Evolutionary conservation across 495 filamentous ascomycete genomes (phyloP).

Genomic region (Penicillium taxi): DNA sequence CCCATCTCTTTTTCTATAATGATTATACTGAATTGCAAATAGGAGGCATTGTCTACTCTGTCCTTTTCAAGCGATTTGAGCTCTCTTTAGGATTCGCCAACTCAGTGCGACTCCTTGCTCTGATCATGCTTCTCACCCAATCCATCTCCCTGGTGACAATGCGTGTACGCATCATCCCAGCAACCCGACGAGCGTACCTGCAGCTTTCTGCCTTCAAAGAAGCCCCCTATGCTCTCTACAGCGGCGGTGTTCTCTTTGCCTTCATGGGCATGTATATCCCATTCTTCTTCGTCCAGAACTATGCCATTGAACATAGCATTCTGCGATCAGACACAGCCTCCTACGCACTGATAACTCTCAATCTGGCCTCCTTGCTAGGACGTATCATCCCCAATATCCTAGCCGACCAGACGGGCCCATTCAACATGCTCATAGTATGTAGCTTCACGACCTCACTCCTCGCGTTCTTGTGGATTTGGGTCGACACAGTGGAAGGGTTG

Average conservation of each 20-base stretch:
- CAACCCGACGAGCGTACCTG: background rate
- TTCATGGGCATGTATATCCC: background rate
- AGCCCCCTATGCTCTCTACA: background rate
- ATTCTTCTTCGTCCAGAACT: conserved; percentile 3
- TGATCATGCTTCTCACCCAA: background rate
- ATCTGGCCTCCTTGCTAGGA: background rate
- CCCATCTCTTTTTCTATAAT: too few relatives aligned
- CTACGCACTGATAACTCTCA: background rate
- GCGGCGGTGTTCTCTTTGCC: background rate
- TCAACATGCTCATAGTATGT: conserved; percentile 21
- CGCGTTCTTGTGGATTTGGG: background rate
- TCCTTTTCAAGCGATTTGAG: background rate
- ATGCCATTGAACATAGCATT: too few relatives aligned
- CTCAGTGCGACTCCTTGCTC: background rate
- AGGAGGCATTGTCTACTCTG: background rate
- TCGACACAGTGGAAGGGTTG: conserved; percentile 21
- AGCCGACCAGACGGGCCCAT: conserved; percentile 26
- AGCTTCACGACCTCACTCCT: too few relatives aligned
- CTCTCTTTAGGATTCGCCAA: background rate
- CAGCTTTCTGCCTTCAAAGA: conserved; percentile 1
- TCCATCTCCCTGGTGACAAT: background rate
- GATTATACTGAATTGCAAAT: too few relatives aligned
- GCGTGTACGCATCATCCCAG: background rate
- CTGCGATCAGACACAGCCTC: background rate
- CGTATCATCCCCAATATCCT: conserved; percentile 1